Evolutionary conservation across 441 rosid species (phyloP), one percentile per base, ranked within the genome.

Genomic region (Kokia cookei): DNA sequence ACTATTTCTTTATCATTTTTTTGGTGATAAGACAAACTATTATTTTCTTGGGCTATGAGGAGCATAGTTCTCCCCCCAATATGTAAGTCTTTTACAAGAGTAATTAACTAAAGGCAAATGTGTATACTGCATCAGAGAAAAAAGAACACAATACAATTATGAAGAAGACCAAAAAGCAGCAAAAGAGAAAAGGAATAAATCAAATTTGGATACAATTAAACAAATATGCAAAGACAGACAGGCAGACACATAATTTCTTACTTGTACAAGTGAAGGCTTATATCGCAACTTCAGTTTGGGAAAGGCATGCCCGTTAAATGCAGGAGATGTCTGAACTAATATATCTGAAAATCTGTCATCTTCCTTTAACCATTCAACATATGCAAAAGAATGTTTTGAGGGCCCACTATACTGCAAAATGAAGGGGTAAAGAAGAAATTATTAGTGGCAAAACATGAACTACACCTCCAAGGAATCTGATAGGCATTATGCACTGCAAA

Each of bases 351-450:
- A 91, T 68, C 79, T 89, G 17, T 73, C 83, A 73, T 94, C 88
- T 78, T 79, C 83, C 81, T 82, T 92, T 64, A 92, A 53, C 98
- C 98, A 92, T 73, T 91, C 87, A 66, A 88, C 89, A 81, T 94
- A 91, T 48, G 87, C 87, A 77, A 87, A 87, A 79, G 92, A 92
- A 73, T 94, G 92, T 80, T 75, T 76, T 45, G 88, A 84, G 71
- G 95, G 97, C 12, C 98, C 98, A 79, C 98, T 94, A 84, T 84
- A 94, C 98, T 92, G 95, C 90, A 83, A 59, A 76, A 50, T 3
- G 3, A 45, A 74, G 72, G 65, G 53, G 43, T 73, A 45, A 42
- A 69, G 45, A 70, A 57, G 51, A 40, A 62, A 73, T 69, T 45
- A 75, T 17, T 50, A 53, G 22, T 55, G 54, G 22, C 9, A 5